Evolutionary conservation across 371 early-diverging fungal species (phyloP).

Genomic region (Rhizomucor miehei): DNA sequence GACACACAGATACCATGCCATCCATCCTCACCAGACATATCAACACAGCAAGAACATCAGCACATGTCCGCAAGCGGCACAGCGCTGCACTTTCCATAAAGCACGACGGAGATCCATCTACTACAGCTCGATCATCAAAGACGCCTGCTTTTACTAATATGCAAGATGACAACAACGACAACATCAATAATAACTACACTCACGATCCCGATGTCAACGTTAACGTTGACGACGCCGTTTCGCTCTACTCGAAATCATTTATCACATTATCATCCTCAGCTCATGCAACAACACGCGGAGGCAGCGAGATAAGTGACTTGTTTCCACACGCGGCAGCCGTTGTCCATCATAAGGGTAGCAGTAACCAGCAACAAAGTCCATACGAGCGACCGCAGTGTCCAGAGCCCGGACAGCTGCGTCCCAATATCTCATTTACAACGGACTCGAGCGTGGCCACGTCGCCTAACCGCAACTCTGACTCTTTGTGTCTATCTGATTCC

Average conservation of each 20-base stretch:
- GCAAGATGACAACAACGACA: background rate
- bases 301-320: constrained; percentile 9
- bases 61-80: constrained; percentile 24
- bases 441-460: constrained; percentile 3
- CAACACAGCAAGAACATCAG: constrained; percentile 5
- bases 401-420: constrained; percentile 22
- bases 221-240: background rate
- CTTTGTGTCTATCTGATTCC: constrained; percentile 6
- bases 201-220: too few species aligned
- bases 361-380: constrained; percentile 9
- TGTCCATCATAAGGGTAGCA: background rate
- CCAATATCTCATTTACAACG: constrained; percentile 10
- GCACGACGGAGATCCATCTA: background rate
- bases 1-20: constrained; percentile 22
- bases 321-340: background rate
- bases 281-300: constrained; percentile 10
- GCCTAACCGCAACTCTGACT: constrained; percentile 3
- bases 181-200: background rate
- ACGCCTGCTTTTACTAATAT: too few species aligned
- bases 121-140: background rate
- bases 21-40: constrained; percentile 2
- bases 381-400: constrained; percentile 23
- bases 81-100: constrained; percentile 22
- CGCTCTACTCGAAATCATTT: constrained; percentile 14
- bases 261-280: constrained; percentile 4